Base-by-base conservation (phyloP, 2,329 filamentous ascomycete species). In the Diaporthe capsici region DNA sequence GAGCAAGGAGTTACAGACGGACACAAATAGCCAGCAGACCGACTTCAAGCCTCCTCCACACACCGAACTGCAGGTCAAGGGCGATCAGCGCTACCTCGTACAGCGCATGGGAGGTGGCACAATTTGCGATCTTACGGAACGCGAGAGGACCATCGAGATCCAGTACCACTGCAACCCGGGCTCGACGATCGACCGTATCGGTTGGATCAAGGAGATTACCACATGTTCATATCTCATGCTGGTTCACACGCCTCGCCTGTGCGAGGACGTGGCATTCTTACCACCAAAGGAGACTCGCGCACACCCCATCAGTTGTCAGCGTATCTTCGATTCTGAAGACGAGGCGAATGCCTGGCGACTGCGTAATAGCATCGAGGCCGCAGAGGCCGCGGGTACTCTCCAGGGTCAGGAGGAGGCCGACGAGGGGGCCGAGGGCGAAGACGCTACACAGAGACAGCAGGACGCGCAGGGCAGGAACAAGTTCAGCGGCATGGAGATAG, bases 161-260 rank as follows among this genome's bases (percentile, higher is more conserved):
- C 94, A 95, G 79, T 92, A 92, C 79, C 90, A 92, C 82, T 98
- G 95, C 85, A 93, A 94, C 80, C 95, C 94, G 0, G 92, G 94
- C 67, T 88, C 92, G 44, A 90, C 90, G 3, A 88, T 87, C 63
- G 93, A 98, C 82, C 91, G 93, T 65, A 98, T 98, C 80, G 93
- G 93, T 58, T 95, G 95, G 92, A 97, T 98, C 84, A 98, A 98
- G 84, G 96, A 98, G 83, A 92, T 96, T 1, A 94, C 93, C 3
- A 98, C 95, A 15, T 98, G 96, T 85, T 92, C 95, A 17, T 98
- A 98, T 82, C 88, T 98, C 72, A 98, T 98, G 95, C 92, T 98
- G 44, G 91, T 98, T 77, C 94, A 98, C 82, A 98, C 96, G 0
- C 95, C 95, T 0, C 92, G 95, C 0, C 90, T 98, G 17, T 98